Evolutionary conservation across 768 basidiomycete species (phyloP), one percentile per base, ranked within the genome.

Genomic region (Nidularia pulvinata): DNA sequence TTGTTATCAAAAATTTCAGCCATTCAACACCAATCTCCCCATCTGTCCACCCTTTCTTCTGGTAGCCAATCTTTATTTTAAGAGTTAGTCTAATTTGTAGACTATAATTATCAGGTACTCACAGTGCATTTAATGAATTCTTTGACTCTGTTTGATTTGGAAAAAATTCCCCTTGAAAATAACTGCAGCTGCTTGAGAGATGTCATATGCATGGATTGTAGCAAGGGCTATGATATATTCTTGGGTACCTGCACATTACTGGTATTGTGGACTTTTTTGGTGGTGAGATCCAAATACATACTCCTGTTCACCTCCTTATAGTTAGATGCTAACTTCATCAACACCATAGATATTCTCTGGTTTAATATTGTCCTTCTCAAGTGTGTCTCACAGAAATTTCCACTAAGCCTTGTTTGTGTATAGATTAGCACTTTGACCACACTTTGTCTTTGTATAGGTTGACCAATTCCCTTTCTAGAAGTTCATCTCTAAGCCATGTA

Each of bases 141-240:
- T 68, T 49, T 43, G 65, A 56, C 6, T 52, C 55, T 71, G 67
- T 72, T 33, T 57, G 57, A 13, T 53, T 51, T 37, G 59, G 64
- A 52, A 69, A 5, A 48, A 56, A 47, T 67, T 51, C 4, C 71
- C 71, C 50, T 69, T 69, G 53, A 63, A 73, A 42, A 74, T 70
- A 1, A 73, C 61, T 13, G 65, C 49, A 2, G 72, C 71, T 37
- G 59, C 47, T 9, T 62, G 42, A 0, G 59, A 10, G 5, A 60
- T 61, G 1, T 72, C 70, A 62, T 76, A 69, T 0, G 69, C 70
- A 59, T 76, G 74, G 16, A 80, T 78, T 2, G 72, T 75, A 0
- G 69, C 64, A 48, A 81, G 59, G 10, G 72, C 65, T 1, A 74
- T 77, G 35, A 72, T 74, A 48, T 71, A 76, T 55, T 78, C 75